phyloP scores from a whole-genome alignment of 2,329 filamentous ascomycete genomes.

The Cladobotryum mycophilum region DNA sequence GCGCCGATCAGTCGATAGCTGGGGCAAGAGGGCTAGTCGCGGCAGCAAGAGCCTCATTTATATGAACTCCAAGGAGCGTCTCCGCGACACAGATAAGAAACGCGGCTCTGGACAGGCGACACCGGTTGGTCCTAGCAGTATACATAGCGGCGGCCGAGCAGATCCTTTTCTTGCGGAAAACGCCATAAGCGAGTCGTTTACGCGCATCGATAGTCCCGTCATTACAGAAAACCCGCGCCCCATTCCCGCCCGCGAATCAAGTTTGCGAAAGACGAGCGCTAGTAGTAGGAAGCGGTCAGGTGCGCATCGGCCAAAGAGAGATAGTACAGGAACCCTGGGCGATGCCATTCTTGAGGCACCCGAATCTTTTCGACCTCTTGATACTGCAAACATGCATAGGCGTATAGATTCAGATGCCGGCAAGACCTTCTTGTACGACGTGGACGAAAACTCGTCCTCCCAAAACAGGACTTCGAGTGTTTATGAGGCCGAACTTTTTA shows the following conservation, averaged over 20 bases:
- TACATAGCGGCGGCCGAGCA: constrained; percentile 28
- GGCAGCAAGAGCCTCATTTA: constrained; percentile 59
- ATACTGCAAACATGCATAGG: constrained; percentile 14
- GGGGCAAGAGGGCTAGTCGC: constrained; percentile 51
- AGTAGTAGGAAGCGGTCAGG: constrained; percentile 48
- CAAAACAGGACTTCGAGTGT: constrained; percentile 17
- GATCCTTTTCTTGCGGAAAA: constrained; percentile 48
- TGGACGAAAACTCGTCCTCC: constrained; percentile 16
- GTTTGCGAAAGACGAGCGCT: constrained; percentile 51
- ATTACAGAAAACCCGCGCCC: constrained; percentile 37
- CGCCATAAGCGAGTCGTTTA: constrained; percentile 44
- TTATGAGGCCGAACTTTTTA: constrained; percentile 26
- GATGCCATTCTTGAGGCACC: constrained; percentile 39
- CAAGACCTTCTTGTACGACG: constrained; percentile 8
- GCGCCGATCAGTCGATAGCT: constrained; percentile 54
- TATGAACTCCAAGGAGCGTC: constrained; percentile 64
- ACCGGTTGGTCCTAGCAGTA: constrained; percentile 27
- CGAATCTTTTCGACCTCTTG: constrained; percentile 23
- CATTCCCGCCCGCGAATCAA: constrained; percentile 64
- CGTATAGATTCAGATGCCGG: constrained; percentile 10
- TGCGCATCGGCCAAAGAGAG: constrained; percentile 42
- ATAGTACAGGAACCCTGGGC: constrained; percentile 33
- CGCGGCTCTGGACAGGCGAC: constrained; percentile 31
- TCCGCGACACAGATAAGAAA: constrained; percentile 56
- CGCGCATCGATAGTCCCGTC: constrained; percentile 16